Evolutionary conservation across 2,329 filamentous ascomycete species (phyloP).

Genomic region (Pseudogymnoascus sp.): DNA sequence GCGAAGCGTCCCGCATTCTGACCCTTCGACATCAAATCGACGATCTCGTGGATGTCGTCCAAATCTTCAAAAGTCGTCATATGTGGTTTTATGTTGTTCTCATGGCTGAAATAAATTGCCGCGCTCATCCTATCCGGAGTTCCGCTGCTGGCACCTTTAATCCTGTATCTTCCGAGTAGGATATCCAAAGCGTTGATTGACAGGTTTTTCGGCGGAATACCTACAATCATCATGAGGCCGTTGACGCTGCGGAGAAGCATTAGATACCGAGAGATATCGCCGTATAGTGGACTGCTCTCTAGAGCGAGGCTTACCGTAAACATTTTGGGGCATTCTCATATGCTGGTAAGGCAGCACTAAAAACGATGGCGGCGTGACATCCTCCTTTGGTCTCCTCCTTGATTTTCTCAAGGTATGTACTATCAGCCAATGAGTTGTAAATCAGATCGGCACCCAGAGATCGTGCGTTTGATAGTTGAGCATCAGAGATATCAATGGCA

Average conservation of each 20-base stretch:
- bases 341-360: conserved; percentile 14
- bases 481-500: conserved; percentile 17
- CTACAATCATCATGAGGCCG: conserved; percentile 19
- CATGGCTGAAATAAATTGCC: conserved; percentile 17
- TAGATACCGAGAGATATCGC: background rate
- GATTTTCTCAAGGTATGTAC: conserved; percentile 16
- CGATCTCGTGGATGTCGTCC: conserved; percentile 19
- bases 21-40: conserved; percentile 16
- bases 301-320: conserved; percentile 9
- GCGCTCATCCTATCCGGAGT: conserved; percentile 16
- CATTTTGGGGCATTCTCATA: conserved; percentile 16
- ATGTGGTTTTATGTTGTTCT: conserved; percentile 18
- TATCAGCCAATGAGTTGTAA: conserved; percentile 17
- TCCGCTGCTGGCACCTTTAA: conserved; percentile 16
- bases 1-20: conserved; percentile 16
- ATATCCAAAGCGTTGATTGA: conserved; percentile 16
- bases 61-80: conserved; percentile 16
- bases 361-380: conserved; percentile 18
- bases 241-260: background rate
- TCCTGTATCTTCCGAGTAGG: conserved; percentile 14
- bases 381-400: conserved; percentile 17
- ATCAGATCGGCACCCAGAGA: conserved; percentile 14
- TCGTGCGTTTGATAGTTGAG: conserved; percentile 16
- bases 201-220: conserved; percentile 15
- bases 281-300: background rate